Conservation (phyloP, 805 yeast species). For the Blastobotrys peoriensis region DNA sequence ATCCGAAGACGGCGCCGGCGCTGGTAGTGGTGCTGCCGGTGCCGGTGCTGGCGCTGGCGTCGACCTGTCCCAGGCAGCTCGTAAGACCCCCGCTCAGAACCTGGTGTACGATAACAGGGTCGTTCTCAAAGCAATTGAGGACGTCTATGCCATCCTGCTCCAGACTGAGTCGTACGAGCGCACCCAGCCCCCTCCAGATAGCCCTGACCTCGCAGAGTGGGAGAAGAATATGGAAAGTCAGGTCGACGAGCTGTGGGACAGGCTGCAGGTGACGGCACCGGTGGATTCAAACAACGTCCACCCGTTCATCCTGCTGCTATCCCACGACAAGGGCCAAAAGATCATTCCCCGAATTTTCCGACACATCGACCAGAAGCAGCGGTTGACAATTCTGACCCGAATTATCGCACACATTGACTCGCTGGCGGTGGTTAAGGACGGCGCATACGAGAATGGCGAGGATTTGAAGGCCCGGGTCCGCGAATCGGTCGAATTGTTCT, state of each 20-base stretch:
- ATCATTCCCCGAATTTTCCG: slow-evolving; percentile 83
- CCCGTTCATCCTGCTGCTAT: slow-evolving; percentile 77
- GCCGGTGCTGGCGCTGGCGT: neutral
- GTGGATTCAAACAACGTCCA: slow-evolving; percentile 54
- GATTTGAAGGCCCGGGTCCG: slow-evolving; percentile 35
- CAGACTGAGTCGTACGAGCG: slow-evolving; percentile 72
- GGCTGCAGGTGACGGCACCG: slow-evolving; percentile 63
- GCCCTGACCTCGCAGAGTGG: slow-evolving; percentile 28
- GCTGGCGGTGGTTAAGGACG: slow-evolving; percentile 68
- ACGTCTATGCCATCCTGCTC: slow-evolving; percentile 68
- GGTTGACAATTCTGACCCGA: slow-evolving; percentile 67
- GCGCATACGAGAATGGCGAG: slow-evolving; percentile 49
- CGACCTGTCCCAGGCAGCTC: slow-evolving; percentile 3
- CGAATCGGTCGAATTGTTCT: slow-evolving; percentile 69
- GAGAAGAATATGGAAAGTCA: slow-evolving; percentile 25
- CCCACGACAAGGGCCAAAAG: slow-evolving; percentile 83
- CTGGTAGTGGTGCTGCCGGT: neutral
- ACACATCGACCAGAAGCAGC: slow-evolving; percentile 69
- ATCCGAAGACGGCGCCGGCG: neutral
- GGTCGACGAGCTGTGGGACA: slow-evolving; percentile 57
- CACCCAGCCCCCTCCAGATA: slow-evolving; percentile 39
- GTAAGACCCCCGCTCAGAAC: slow-evolving; percentile 8
- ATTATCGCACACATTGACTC: slow-evolving; percentile 76
- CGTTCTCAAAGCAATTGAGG: slow-evolving; percentile 66
- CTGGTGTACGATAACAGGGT: slow-evolving; percentile 35